Evolutionary conservation across 805 yeast species (phyloP).

Genomic region (Candida easanensis): DNA sequence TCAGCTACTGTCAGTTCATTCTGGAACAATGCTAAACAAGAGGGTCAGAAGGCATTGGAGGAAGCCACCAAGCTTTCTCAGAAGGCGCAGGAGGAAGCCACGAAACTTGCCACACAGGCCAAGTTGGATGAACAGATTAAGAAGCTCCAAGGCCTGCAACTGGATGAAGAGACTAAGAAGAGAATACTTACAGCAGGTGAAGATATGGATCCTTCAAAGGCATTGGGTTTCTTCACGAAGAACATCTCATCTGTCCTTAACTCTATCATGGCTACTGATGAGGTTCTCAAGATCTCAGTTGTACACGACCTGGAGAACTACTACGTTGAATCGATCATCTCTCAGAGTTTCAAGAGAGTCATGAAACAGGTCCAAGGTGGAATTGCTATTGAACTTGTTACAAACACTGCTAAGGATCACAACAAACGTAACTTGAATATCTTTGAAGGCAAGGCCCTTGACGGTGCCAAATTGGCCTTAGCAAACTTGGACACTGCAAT

Average conservation of each 20-base stretch:
- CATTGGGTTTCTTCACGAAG: constrained; percentile 23
- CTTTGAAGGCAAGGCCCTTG: constrained; percentile 72
- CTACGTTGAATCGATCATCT: constrained; percentile 45
- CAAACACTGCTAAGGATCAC: constrained; percentile 22
- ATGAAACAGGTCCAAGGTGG: constrained; percentile 79
- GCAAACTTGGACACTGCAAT: constrained; percentile 84
- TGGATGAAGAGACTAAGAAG: constrained; percentile 18
- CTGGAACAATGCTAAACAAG: constrained; percentile 63
- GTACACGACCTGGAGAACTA: constrained; percentile 67
- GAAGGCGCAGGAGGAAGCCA: constrained; percentile 32
- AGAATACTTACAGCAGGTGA: constrained; percentile 26
- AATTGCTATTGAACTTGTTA: constrained; percentile 53
- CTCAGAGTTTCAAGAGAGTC: constrained; percentile 55
- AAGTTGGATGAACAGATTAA: constrained; percentile 26
- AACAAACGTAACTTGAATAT: constrained; percentile 51
- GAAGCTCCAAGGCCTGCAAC: constrained; percentile 32
- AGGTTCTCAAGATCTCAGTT: constrained; percentile 57
- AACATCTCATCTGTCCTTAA: constrained; percentile 31
- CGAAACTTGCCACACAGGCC: constrained; percentile 31
- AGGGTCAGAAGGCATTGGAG: constrained; percentile 37
- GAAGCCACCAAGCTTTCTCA: constrained; percentile 28
- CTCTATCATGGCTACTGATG: constrained; percentile 36
- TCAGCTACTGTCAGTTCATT: constrained; percentile 60
- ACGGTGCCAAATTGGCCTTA: constrained; percentile 83
- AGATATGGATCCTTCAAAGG: constrained; percentile 25